phyloP scores from a whole-genome alignment of 2,329 filamentous ascomycete genomes.

The Talaromyces sp. region DNA sequence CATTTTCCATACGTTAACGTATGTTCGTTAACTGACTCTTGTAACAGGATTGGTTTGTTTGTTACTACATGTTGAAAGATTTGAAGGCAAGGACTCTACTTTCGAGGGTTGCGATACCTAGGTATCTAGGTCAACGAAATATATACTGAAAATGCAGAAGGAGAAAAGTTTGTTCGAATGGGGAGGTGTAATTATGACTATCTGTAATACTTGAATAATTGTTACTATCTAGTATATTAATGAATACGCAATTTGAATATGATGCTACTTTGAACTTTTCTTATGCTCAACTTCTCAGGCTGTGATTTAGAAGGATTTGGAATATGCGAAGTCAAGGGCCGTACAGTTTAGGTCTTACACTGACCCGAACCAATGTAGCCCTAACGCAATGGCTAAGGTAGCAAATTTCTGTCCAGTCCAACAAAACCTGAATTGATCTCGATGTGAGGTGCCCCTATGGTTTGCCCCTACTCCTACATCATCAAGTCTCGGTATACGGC shows the following conservation, averaged over 20 bases:
- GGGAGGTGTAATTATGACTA: not conserved
- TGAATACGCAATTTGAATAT: not conserved
- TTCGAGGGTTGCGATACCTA: not conserved
- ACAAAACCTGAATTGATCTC: not conserved
- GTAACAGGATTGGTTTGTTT: conserved; percentile 40
- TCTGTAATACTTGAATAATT: not conserved
- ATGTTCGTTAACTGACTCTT: conserved; percentile 22
- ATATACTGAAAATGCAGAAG: not conserved
- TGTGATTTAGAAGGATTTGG: too few relatives aligned
- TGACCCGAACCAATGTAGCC: not conserved
- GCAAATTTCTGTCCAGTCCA: not conserved
- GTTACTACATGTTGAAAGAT: conserved; percentile 41
- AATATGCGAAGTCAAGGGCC: not conserved
- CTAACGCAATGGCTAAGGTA: not conserved
- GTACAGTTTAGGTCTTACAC: not conserved
- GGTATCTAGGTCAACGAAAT: not conserved
- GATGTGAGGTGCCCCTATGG: not conserved
- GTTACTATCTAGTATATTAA: not conserved
- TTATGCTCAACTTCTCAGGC: not conserved
- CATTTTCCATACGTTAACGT: not conserved
- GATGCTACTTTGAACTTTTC: not conserved
- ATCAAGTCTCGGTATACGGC: not conserved
- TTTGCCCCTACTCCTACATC: not conserved
- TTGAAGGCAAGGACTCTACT: too few relatives aligned
- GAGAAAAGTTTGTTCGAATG: not conserved